Conservation (phyloP, 2,329 filamentous ascomycete species). For the Talaromyces sp. region DNA sequence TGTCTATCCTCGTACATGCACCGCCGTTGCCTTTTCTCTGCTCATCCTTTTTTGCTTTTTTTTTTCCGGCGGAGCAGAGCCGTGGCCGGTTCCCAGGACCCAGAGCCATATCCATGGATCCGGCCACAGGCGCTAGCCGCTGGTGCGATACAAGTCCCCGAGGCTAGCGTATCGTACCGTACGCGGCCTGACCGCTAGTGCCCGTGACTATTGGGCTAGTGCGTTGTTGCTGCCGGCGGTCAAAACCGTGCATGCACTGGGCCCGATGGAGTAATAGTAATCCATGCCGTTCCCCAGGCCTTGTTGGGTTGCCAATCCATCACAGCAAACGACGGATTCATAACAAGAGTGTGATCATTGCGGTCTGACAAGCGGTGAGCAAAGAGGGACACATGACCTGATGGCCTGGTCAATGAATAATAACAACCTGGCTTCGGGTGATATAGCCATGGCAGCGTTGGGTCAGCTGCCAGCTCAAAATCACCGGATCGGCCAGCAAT, state of each 20-base stretch:
- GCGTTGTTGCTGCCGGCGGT: background rate
- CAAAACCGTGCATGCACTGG: background rate
- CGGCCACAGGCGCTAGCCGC: constrained; percentile 8
- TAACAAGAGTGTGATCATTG: background rate
- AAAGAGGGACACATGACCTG: background rate
- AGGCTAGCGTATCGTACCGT: constrained; percentile 2
- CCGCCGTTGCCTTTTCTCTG: background rate
- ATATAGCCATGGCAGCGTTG: background rate
- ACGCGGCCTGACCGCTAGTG: background rate
- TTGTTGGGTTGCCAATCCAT: background rate
- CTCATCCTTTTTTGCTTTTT: background rate
- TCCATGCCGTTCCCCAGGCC: no score
- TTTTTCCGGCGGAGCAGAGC: background rate
- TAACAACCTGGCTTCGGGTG: background rate
- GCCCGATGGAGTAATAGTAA: background rate
- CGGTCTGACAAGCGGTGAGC: background rate
- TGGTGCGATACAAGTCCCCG: constrained; percentile 2
- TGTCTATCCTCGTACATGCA: no score
- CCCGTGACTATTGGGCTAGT: background rate
- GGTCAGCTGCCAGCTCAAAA: background rate
- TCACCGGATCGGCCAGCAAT: background rate
- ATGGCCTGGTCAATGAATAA: background rate
- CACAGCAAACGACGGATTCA: background rate
- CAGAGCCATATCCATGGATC: constrained; percentile 13
- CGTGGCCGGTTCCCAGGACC: constrained; percentile 9